phyloP scores from a whole-genome alignment of 371 early-diverging fungal genomes.

The Mucor sp. region DNA sequence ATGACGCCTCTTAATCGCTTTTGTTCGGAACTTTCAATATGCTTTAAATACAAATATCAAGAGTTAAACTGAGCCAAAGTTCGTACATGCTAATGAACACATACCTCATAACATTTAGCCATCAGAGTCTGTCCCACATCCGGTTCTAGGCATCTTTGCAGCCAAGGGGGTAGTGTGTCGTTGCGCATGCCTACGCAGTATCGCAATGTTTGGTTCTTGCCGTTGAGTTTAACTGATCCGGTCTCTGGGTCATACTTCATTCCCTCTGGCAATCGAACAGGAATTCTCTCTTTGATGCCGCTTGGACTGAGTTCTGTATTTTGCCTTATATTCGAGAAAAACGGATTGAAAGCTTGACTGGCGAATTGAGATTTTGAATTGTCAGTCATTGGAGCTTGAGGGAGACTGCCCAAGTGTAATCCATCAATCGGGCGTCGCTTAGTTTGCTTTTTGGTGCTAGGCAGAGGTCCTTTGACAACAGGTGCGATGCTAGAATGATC shows the following conservation, averaged over 20 bases:
- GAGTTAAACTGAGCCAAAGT: not conserved
- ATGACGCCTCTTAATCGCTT: slow-evolving; percentile 55
- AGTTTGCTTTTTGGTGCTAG: not conserved
- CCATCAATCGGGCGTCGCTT: not conserved
- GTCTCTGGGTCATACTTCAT: not conserved
- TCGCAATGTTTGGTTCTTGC: not conserved
- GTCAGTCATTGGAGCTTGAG: not conserved
- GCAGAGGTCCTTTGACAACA: not conserved
- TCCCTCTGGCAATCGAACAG: slow-evolving; percentile 21
- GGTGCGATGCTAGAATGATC: not conserved
- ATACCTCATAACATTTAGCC: slow-evolving; percentile 31
- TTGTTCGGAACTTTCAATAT: slow-evolving; percentile 49
- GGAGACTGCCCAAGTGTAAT: not conserved
- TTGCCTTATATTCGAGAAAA: slow-evolving; percentile 39
- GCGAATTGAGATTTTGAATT: not conserved
- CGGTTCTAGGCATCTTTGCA: slow-evolving; percentile 7
- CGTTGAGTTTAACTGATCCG: not conserved
- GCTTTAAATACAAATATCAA: slow-evolving; percentile 22
- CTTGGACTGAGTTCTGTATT: slow-evolving; percentile 28
- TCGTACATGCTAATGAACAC: not conserved
- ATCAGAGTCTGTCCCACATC: slow-evolving; percentile 19
- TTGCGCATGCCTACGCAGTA: not conserved
- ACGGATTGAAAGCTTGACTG: slow-evolving; percentile 25
- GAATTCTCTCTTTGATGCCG: slow-evolving; percentile 31
- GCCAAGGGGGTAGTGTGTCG: slow-evolving; percentile 18